A percentile compares a stretch with the other conserved stretches of the same genome.
These are phyloP conservation scores for Herpetospermum pedunculosum DNA, from an alignment of 306 rosid species.

Conservation along the genomic window DNA sequence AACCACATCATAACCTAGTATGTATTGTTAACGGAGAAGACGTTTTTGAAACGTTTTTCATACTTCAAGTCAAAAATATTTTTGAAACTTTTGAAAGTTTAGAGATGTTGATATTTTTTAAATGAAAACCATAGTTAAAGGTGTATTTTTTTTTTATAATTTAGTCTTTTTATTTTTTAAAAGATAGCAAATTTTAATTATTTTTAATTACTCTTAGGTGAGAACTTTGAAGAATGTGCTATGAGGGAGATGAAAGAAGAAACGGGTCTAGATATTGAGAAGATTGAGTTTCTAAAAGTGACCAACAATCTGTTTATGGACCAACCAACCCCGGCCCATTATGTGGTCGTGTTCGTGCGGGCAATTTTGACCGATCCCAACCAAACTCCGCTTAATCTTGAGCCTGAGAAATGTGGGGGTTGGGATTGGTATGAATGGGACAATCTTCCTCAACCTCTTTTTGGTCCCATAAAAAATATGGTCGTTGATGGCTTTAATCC, in stretches of 20 bases:
- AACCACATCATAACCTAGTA: too few relatives aligned
- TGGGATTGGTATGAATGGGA: conserved; percentile 72
- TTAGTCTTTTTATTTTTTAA: too few relatives aligned
- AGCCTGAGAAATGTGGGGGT: conserved; percentile 56
- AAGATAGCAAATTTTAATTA: too few relatives aligned
- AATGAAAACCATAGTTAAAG: too few relatives aligned
- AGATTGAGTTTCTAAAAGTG: conserved; percentile 32
- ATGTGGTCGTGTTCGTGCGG: conserved; percentile 37
- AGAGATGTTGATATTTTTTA: too few relatives aligned
- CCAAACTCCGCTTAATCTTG: conserved; percentile 28
- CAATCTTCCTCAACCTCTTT: conserved; percentile 41
- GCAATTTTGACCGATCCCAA: conserved; percentile 18
- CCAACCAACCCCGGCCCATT: conserved; percentile 33
- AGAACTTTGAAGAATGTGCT: conserved; percentile 67
- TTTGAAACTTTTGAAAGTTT: too few relatives aligned
- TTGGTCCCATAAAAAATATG: conserved; percentile 43
- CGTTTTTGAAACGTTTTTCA: too few relatives aligned
- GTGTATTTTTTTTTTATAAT: too few relatives aligned
- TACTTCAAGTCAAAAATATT: too few relatives aligned
- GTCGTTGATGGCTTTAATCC: conserved; percentile 35
- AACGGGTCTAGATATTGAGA: conserved; percentile 35
- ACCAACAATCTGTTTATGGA: conserved; percentile 38
- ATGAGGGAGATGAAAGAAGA: conserved; percentile 61
- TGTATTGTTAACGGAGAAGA: too few relatives aligned
- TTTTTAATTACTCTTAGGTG: conserved; percentile 12